Percentiles rank a stretch among this genome's conserved stretches.
Conservation (phyloP, 1,139 yeast genomes). For the Taiozyma onychis region DNA sequence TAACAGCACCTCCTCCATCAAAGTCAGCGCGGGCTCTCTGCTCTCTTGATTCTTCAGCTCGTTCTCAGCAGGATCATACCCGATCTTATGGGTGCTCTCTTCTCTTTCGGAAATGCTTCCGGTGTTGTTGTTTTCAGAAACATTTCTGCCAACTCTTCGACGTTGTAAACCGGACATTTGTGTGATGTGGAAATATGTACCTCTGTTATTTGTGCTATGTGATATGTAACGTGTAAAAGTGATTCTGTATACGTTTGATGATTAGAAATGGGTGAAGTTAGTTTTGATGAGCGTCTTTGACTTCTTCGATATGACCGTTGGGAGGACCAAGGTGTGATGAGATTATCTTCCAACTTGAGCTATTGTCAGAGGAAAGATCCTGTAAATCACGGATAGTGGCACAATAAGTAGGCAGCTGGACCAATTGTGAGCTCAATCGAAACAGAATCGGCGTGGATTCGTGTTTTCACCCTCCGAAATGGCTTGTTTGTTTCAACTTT, state of each 20-base stretch:
- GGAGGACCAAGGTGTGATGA: background rate
- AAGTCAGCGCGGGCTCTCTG: constrained; percentile 66
- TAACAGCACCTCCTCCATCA: constrained; percentile 93
- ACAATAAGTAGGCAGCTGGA: background rate
- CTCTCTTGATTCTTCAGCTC: constrained; percentile 27
- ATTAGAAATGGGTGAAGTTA: background rate
- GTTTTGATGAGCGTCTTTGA: background rate
- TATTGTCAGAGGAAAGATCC: background rate
- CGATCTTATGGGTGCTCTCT: constrained; percentile 44
- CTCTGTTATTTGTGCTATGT: background rate
- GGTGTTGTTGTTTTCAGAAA: constrained; percentile 10
- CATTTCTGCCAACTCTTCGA: constrained; percentile 34
- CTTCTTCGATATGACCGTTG: background rate
- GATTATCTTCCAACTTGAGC: background rate
- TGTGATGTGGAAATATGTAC: background rate
- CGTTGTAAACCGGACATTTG: constrained; percentile 40
- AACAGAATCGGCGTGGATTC: background rate
- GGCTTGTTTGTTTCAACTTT: background rate
- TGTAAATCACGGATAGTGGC: background rate
- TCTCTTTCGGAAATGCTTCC: constrained; percentile 14
- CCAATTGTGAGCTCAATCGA: background rate
- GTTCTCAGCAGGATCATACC: constrained; percentile 68
- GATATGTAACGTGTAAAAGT: background rate
- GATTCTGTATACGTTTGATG: background rate
- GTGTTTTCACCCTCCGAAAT: background rate